Percentiles rank a stretch among this genome's conserved stretches.
Evolutionary conservation across 1,284 basidiomycete species (phyloP).

Genomic region (Pseudozyma sp.): DNA sequence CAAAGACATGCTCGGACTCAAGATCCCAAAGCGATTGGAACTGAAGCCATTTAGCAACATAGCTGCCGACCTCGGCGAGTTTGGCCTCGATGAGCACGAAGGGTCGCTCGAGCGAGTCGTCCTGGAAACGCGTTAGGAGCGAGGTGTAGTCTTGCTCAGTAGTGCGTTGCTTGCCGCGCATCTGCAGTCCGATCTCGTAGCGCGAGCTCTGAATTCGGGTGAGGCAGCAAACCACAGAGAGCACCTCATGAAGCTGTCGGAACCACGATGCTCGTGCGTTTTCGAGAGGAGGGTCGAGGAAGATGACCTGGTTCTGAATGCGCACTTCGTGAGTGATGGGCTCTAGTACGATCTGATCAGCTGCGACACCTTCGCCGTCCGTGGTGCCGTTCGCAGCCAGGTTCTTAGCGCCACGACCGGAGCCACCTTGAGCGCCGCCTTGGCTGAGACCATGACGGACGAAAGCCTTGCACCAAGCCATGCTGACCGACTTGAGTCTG

Average conservation of each 20-base stretch:
- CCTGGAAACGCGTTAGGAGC: conserved; percentile 79
- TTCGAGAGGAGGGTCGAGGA: conserved; percentile 96
- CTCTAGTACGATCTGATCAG: conserved; percentile 38
- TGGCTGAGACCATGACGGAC: conserved; percentile 29
- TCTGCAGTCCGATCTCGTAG: conserved; percentile 79
- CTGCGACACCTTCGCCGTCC: conserved; percentile 17
- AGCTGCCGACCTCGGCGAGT: conserved; percentile 84
- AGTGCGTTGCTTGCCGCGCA: conserved; percentile 40
- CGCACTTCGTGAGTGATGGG: conserved; percentile 85
- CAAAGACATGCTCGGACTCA: conserved; percentile 95
- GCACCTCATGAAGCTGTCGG: conserved; percentile 81
- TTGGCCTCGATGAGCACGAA: conserved; percentile 89
- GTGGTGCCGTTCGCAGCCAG: conserved; percentile 2
- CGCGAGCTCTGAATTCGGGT: conserved; percentile 90
- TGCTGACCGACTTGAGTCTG: conserved; percentile 82
- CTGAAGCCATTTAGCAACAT: conserved; percentile 96
- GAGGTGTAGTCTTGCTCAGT: conserved; percentile 76
- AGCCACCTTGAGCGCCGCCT: conserved; percentile 9
- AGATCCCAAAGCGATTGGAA: conserved; percentile 99
- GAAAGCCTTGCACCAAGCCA: conserved; percentile 89
- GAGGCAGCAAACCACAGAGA: conserved; percentile 87
- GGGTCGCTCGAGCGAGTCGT: conserved; percentile 81
- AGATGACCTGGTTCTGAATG: conserved; percentile 98
- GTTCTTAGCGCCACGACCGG: conserved; percentile 24
- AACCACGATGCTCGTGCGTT: conserved; percentile 92